phyloP scores from a whole-genome alignment of 2,329 filamentous ascomycete genomes.

The Ceratocystis variospora region DNA sequence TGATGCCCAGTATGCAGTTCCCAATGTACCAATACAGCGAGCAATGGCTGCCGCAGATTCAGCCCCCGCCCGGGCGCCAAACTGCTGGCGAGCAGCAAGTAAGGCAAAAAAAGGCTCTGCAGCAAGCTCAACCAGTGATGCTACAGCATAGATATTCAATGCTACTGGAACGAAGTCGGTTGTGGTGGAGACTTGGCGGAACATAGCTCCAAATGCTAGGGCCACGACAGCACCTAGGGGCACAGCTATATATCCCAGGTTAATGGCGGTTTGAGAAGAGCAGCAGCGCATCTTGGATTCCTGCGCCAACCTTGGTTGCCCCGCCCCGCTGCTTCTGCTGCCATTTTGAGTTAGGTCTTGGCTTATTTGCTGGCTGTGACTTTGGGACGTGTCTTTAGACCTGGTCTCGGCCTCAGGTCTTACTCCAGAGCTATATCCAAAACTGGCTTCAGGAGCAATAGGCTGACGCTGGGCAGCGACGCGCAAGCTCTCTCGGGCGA shows the following conservation, averaged over 20 bases:
- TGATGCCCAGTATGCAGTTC: constrained; percentile 50
- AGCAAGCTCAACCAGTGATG: constrained; percentile 58
- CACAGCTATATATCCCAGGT: constrained; percentile 71
- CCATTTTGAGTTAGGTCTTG: constrained; percentile 22
- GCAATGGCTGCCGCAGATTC: constrained; percentile 71
- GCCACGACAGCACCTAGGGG: constrained; percentile 53
- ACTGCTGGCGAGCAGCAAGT: constrained; percentile 67
- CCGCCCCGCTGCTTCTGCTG: not conserved
- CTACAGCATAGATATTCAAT: constrained; percentile 41
- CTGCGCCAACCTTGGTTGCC: not conserved
- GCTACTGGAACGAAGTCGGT: constrained; percentile 45
- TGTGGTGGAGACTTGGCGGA: constrained; percentile 39
- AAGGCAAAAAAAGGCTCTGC: constrained; percentile 84
- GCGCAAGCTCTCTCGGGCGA: constrained; percentile 78
- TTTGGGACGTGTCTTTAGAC: constrained; percentile 24
- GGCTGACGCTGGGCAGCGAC: constrained; percentile 75
- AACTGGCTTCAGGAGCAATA: not conserved
- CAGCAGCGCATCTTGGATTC: constrained; percentile 8
- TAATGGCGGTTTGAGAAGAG: constrained; percentile 64
- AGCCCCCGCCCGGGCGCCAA: constrained; percentile 64
- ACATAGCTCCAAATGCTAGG: constrained; percentile 50
- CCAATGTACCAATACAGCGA: constrained; percentile 64
- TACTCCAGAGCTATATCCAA: not conserved
- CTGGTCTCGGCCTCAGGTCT: not conserved
- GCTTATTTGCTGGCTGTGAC: not conserved